Percentiles rank a stretch among this genome's conserved stretches.
Evolutionary conservation across 2,329 filamentous ascomycete genomes (phyloP).

Genomic region (Neonectria punicea): DNA sequence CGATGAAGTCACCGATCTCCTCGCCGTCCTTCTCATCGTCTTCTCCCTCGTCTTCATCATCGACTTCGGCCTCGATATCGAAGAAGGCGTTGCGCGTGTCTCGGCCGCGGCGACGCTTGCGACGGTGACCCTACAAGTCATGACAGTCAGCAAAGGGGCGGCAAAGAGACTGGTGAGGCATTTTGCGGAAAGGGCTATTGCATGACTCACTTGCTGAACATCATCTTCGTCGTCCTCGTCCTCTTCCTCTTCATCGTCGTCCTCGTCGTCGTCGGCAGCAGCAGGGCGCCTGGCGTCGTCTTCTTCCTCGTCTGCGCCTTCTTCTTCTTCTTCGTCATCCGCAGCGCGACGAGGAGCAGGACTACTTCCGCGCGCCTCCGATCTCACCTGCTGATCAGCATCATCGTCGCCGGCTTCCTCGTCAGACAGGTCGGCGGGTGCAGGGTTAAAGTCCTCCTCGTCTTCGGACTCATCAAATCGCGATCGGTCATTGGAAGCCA

Average conservation of each 20-base stretch:
- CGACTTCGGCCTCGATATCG: conserved; percentile 98
- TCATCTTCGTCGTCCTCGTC: conserved; percentile 74
- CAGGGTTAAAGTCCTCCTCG: conserved; percentile 90
- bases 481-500: conserved; percentile 60
- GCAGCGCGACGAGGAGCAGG: conserved; percentile 43
- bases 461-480: conserved; percentile 75
- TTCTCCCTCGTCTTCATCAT: conserved; percentile 89
- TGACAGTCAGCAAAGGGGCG: neutral
- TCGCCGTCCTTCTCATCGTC: conserved; percentile 92
- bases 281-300: conserved; percentile 50
- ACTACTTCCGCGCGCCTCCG: conserved; percentile 53
- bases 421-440: conserved; percentile 77
- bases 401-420: conserved; percentile 57
- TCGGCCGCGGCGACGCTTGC: conserved; percentile 76
- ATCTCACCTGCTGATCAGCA: conserved; percentile 49
- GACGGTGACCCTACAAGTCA: conserved; percentile 67
- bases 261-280: conserved; percentile 52
- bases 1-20: conserved; percentile 84
- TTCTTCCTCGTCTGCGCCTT: conserved; percentile 52
- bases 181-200: neutral
- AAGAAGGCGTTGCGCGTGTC: conserved; percentile 87
- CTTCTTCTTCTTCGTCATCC: conserved; percentile 52
- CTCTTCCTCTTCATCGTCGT: conserved; percentile 57
- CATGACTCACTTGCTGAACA: conserved; percentile 68
- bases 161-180: neutral